A percentile compares a stretch with the other conserved stretches of the same genome.
phyloP scores from a whole-genome alignment of 2,329 filamentous ascomycete species.

The Colletotrichum theobromicola region DNA sequence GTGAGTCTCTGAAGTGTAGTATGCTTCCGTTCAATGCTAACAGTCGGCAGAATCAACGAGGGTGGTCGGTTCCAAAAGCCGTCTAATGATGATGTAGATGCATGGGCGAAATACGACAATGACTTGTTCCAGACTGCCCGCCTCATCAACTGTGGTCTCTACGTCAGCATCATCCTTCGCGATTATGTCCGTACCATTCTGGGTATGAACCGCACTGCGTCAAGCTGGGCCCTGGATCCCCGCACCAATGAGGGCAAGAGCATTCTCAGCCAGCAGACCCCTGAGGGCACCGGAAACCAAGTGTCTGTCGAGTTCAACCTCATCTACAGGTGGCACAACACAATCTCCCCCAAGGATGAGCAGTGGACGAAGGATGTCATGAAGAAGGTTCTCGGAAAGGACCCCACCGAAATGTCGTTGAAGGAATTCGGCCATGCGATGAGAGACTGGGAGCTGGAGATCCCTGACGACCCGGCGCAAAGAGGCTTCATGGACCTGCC shows the following conservation, averaged over 20 bases:
- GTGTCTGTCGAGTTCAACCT: conserved; percentile 40
- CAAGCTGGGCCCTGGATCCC: conserved; percentile 53
- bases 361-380: conserved; percentile 31
- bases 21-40: conserved; percentile 20
- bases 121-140: conserved; percentile 44
- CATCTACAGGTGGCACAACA: conserved; percentile 38
- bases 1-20: not conserved
- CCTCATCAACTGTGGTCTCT: conserved; percentile 59
- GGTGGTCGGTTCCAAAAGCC: conserved; percentile 37
- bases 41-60: conserved; percentile 42
- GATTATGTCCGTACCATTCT: conserved; percentile 45
- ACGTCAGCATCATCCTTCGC: conserved; percentile 52
- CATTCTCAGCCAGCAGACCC: conserved; percentile 32
- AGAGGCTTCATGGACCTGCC: conserved; percentile 56
- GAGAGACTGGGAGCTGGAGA: conserved; percentile 39
- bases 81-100: conserved; percentile 11
- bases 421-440: not conserved
- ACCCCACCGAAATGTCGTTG: not conserved
- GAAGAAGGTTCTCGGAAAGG: conserved; percentile 20
- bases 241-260: conserved; percentile 31
- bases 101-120: conserved; percentile 40
- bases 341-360: conserved; percentile 35
- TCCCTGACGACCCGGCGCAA: conserved; percentile 55
- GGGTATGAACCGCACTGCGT: conserved; percentile 52
- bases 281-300: conserved; percentile 37